These are phyloP conservation scores for Escovopsis sp. DNA, from an alignment of 2,329 filamentous ascomycete species.

Conservation along the genomic window DNA sequence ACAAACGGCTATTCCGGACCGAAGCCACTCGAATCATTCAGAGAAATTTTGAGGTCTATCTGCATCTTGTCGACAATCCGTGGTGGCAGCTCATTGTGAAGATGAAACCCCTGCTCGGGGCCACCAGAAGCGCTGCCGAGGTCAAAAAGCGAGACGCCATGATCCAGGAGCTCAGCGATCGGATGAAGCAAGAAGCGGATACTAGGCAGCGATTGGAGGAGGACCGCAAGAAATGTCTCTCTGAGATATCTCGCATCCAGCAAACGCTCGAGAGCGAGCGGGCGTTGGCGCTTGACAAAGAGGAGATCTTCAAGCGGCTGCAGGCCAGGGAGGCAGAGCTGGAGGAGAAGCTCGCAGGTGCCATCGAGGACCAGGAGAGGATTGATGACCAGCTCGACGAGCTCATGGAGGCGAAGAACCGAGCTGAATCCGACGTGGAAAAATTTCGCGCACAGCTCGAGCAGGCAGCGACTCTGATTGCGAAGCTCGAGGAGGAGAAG, in stretches of 20 bases:
- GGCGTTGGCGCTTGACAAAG: constrained; percentile 90
- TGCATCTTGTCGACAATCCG: constrained; percentile 76
- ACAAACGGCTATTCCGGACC: constrained; percentile 85
- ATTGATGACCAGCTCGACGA: constrained; percentile 88
- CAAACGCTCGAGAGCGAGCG: constrained; percentile 92
- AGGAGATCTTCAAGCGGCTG: constrained; percentile 96
- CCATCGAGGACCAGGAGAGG: constrained; percentile 84
- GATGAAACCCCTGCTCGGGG: constrained; percentile 89
- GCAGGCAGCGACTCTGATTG: constrained; percentile 78
- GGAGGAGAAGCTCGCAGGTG: constrained; percentile 80
- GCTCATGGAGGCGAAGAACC: constrained; percentile 76
- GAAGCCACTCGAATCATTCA: constrained; percentile 94
- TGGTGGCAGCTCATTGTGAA: constrained; percentile 95
- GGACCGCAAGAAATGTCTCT: constrained; percentile 71
- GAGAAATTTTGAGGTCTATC: constrained; percentile 81
- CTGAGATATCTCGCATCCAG: constrained; percentile 78
- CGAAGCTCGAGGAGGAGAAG: constrained; percentile 76
- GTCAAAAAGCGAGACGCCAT: constrained; percentile 91
- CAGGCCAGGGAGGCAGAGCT: constrained; percentile 85
- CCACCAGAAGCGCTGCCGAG: constrained; percentile 79
- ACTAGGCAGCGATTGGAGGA: constrained; percentile 76
- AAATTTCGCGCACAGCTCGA: constrained; percentile 69
- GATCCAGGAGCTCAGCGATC: constrained; percentile 73
- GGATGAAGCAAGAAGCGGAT: constrained; percentile 61
- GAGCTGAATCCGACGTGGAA: constrained; percentile 71